phyloP scores from a whole-genome alignment of 2,329 filamentous ascomycete genomes.

The Diaporthe caulivora region DNA sequence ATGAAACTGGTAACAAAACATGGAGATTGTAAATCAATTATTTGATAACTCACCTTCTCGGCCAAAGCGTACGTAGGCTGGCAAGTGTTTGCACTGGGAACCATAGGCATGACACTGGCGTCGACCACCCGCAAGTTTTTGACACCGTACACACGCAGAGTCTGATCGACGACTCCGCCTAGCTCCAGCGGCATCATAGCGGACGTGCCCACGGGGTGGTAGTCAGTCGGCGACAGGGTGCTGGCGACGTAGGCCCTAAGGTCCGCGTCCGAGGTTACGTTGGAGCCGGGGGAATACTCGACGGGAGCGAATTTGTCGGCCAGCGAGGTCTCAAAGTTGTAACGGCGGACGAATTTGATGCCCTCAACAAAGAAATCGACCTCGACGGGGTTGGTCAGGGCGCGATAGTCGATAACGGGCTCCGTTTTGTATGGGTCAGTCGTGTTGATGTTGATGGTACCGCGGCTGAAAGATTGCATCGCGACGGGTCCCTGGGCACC shows the following conservation, averaged over 20 bases:
- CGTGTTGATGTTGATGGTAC: conserved; percentile 54
- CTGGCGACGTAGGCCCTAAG: conserved; percentile 43
- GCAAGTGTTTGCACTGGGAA: conserved; percentile 49
- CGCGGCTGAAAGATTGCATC: conserved; percentile 48
- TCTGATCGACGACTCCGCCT: conserved; percentile 56
- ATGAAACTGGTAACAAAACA: neutral
- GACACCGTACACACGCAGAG: conserved; percentile 51
- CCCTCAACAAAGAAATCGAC: conserved; percentile 53
- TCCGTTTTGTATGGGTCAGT: conserved; percentile 51
- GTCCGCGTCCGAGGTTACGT: conserved; percentile 50
- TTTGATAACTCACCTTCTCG: conserved; percentile 49
- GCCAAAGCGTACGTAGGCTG: conserved; percentile 41
- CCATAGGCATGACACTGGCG: conserved; percentile 55
- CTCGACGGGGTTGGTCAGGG: conserved; percentile 54
- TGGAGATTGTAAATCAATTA: neutral
- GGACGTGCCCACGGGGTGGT: conserved; percentile 54
- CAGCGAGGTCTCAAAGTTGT: conserved; percentile 52
- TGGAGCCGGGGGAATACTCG: conserved; percentile 49
- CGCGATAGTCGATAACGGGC: conserved; percentile 54
- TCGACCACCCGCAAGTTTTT: conserved; percentile 56
- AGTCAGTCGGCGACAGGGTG: conserved; percentile 45
- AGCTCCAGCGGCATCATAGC: conserved; percentile 55
- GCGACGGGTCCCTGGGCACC: conserved; percentile 27
- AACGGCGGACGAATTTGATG: conserved; percentile 52
- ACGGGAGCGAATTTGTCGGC: conserved; percentile 48